Evolutionary conservation across 495 filamentous ascomycete species (phyloP).

Genomic region (Penicillium desertorum): DNA sequence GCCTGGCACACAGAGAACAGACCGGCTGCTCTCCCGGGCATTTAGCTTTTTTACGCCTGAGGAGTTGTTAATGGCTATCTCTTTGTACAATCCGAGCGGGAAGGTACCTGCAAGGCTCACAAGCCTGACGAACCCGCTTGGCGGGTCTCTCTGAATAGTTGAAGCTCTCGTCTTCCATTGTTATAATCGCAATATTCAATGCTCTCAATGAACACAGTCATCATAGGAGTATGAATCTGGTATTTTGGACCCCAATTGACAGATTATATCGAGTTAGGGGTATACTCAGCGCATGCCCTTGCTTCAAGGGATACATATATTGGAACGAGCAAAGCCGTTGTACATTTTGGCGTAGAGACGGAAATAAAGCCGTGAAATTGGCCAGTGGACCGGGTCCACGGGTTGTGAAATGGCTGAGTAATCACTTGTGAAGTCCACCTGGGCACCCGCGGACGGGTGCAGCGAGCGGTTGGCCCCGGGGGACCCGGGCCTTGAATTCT

Average conservation of each 20-base stretch:
- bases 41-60: conserved; percentile 50
- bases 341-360: background rate
- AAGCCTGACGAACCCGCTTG: conserved; percentile 48
- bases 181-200: background rate
- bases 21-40: conserved; percentile 50
- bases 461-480: too few species aligned
- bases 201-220: background rate
- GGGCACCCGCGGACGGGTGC: too few species aligned
- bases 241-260: background rate
- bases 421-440: background rate
- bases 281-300: background rate
- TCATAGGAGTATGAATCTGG: background rate
- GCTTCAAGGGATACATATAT: background rate
- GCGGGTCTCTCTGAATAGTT: conserved; percentile 32
- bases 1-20: conserved; percentile 47
- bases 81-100: background rate
- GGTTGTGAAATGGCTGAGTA: background rate
- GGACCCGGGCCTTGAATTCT: background rate
- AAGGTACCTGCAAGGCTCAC: conserved; percentile 45
- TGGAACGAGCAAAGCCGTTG: background rate
- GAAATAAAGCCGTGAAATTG: background rate
- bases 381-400: background rate
- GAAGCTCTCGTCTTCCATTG: conserved; percentile 24
- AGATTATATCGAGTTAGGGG: background rate
- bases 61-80: conserved; percentile 12